Percentiles rank a stretch among this genome's conserved stretches.
phyloP scores from a whole-genome alignment of 129 eudicot genomes.

The Saposhnikovia divaricata region DNA sequence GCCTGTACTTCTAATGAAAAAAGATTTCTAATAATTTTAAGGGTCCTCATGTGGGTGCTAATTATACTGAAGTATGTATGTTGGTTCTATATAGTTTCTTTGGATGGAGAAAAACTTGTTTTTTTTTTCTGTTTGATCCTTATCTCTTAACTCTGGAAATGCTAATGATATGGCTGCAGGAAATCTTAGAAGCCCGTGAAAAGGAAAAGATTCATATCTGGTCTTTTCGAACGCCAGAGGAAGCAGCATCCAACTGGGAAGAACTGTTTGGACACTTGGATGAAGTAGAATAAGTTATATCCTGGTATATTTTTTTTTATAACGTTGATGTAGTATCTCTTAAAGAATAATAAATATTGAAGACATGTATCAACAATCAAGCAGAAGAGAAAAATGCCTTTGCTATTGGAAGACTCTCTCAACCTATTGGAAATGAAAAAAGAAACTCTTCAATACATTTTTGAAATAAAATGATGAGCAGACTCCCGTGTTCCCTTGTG shows the following conservation, averaged over 20 bases:
- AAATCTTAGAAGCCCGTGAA: slow-evolving; percentile 63
- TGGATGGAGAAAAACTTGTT: background rate
- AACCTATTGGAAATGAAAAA: background rate
- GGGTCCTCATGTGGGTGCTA: background rate
- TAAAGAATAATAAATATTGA: background rate
- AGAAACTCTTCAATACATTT: background rate
- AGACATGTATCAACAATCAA: background rate
- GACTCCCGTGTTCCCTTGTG: background rate
- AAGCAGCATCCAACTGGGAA: slow-evolving; percentile 48
- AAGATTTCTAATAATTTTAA: background rate
- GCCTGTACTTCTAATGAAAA: background rate
- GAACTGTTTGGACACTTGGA: slow-evolving; percentile 35
- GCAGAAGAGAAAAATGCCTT: background rate
- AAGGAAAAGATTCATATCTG: slow-evolving; percentile 56
- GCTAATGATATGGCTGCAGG: slow-evolving; percentile 31
- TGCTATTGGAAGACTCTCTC: background rate
- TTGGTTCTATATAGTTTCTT: background rate
- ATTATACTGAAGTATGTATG: background rate
- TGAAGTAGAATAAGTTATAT: slow-evolving; percentile 11
- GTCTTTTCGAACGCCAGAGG: slow-evolving; percentile 65
- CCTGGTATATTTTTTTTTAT: background rate
- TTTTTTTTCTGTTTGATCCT: background rate
- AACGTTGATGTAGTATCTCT: background rate
- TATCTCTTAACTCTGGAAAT: background rate
- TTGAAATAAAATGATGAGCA: background rate